phyloP scores from a whole-genome alignment of 148 eudicot genomes.

The Silene latifolia region DNA sequence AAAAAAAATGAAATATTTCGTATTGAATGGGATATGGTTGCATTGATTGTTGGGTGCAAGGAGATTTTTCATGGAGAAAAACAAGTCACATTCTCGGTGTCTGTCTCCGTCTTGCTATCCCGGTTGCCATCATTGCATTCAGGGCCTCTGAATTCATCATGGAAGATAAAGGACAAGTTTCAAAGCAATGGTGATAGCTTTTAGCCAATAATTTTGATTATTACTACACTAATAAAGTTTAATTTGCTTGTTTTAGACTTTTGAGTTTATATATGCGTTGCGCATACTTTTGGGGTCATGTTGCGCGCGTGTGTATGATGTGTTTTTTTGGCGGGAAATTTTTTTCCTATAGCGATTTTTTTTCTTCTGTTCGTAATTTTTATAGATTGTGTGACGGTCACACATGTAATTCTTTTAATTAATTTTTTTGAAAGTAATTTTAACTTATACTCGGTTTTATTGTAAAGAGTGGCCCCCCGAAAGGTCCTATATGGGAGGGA shows the following conservation, averaged over 20 bases:
- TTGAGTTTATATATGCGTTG: conserved; percentile 6
- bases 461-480: conserved; percentile 8
- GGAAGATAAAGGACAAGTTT: conserved; percentile 8
- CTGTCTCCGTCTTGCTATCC: neutral
- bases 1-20: neutral
- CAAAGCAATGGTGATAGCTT: neutral
- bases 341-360: neutral
- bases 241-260: neutral
- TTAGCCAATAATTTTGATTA: neutral
- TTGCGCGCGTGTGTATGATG: conserved; percentile 13
- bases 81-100: conserved; percentile 16
- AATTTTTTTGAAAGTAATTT: neutral
- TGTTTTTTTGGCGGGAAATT: conserved; percentile 23
- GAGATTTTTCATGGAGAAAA: conserved; percentile 1
- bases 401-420: conserved; percentile 15
- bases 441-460: neutral
- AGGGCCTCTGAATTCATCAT: conserved; percentile 15
- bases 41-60: conserved; percentile 18
- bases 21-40: neutral
- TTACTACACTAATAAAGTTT: neutral
- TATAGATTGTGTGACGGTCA: conserved; percentile 9
- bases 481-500: conserved; percentile 19
- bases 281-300: neutral
- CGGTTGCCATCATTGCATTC: neutral
- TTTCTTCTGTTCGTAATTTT: neutral